These are phyloP conservation scores for Aaosphaeria pasadenensis DNA, from an alignment of 2,329 filamentous ascomycete genomes.

Conservation along the genomic window DNA sequence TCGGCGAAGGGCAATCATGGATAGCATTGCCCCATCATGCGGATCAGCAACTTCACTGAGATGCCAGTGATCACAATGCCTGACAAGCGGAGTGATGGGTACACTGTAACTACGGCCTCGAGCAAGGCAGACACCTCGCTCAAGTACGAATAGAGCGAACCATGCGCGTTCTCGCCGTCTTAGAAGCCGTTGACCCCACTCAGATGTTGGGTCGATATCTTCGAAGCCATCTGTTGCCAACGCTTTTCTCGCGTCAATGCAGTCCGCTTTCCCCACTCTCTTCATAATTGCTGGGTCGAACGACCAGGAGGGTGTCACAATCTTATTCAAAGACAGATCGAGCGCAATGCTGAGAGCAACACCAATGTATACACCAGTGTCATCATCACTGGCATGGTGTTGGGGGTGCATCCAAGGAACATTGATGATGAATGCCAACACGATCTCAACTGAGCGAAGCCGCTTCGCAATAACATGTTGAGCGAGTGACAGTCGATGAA, in stretches of 20 bases:
- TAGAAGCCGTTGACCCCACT: slow-evolving; percentile 59
- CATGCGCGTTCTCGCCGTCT: slow-evolving; percentile 66
- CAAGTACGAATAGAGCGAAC: slow-evolving; percentile 70
- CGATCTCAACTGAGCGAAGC: slow-evolving; percentile 69
- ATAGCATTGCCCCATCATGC: slow-evolving; percentile 69
- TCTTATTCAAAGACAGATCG: slow-evolving; percentile 68
- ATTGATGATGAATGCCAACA: slow-evolving; percentile 72
- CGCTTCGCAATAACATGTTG: slow-evolving; percentile 60
- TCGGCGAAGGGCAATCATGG: slow-evolving; percentile 66
- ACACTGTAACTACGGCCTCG: slow-evolving; percentile 67
- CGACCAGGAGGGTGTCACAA: slow-evolving; percentile 56
- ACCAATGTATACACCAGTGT: slow-evolving; percentile 68
- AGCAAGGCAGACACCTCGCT: slow-evolving; percentile 70
- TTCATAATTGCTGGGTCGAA: slow-evolving; percentile 46
- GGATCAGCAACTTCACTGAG: slow-evolving; percentile 60
- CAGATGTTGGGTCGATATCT: slow-evolving; percentile 59
- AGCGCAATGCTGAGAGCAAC: slow-evolving; percentile 68
- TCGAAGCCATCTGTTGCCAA: slow-evolving; percentile 66
- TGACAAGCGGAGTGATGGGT: slow-evolving; percentile 63
- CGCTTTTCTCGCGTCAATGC: slow-evolving; percentile 64
- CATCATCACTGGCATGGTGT: slow-evolving; percentile 65
- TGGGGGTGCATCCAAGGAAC: slow-evolving; percentile 73
- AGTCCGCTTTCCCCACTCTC: slow-evolving; percentile 61
- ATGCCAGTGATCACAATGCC: slow-evolving; percentile 69
- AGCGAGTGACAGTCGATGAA: slow-evolving; percentile 62